A percentile compares a stretch with the other conserved stretches of the same genome.
These are phyloP conservation scores for Dioscorea alata DNA, from an alignment of 106 monocot genomes.

Conservation along the genomic window DNA sequence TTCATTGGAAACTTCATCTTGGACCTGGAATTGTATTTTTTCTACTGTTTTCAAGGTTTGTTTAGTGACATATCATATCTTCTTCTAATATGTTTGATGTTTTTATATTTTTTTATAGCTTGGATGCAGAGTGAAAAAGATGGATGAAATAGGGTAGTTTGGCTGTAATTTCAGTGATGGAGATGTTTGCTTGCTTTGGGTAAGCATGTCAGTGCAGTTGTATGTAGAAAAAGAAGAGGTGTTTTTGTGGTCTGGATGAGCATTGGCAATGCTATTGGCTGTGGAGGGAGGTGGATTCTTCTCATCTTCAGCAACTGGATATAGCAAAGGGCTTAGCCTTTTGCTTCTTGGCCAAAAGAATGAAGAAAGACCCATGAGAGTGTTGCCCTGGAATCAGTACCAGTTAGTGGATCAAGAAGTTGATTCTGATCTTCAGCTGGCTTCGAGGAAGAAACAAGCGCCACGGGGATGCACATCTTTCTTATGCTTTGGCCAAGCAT, in stretches of 20 bases:
- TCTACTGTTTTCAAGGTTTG: too few relatives aligned
- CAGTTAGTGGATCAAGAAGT: constrained; percentile 57
- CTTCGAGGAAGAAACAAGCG: constrained; percentile 28
- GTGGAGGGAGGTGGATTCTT: constrained; percentile 98
- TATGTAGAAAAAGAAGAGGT: too few relatives aligned
- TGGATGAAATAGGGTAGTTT: too few relatives aligned
- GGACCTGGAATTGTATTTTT: too few relatives aligned
- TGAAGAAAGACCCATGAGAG: constrained; percentile 63
- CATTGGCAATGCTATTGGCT: constrained; percentile 63
- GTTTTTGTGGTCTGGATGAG: constrained; percentile 29
- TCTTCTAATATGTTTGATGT: too few relatives aligned
- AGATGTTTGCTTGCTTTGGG: too few relatives aligned
- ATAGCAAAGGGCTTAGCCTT: constrained; percentile 72
- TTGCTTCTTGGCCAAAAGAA: constrained; percentile 58
- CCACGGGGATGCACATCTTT: constrained; percentile 26
- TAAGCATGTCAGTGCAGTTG: too few relatives aligned
- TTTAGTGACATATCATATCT: too few relatives aligned
- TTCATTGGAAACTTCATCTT: too few relatives aligned
- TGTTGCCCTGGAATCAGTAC: constrained; percentile 77
- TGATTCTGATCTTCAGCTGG: constrained; percentile 29
- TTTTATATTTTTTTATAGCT: too few relatives aligned
- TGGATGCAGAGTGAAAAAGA: too few relatives aligned
- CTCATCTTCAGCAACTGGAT: constrained; percentile 90
- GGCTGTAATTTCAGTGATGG: too few relatives aligned
- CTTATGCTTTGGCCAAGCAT: constrained; percentile 32